A percentile compares a stretch with the other conserved stretches of the same genome.
These are phyloP conservation scores for Cytospora piceae DNA, from an alignment of 2,329 filamentous ascomycete species.

Conservation along the genomic window DNA sequence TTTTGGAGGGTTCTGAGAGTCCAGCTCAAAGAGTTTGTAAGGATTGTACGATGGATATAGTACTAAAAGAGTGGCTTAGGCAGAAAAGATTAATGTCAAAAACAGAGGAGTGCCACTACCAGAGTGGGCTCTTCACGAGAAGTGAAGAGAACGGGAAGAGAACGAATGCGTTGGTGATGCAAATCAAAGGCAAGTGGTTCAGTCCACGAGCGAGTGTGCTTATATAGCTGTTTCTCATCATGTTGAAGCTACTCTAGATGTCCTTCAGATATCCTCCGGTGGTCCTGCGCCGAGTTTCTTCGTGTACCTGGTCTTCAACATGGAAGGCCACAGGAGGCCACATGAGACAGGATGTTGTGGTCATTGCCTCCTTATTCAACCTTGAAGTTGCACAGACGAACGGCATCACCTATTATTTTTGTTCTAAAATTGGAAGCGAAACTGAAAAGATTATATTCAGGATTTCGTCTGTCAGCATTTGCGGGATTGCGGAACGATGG, in stretches of 20 bases:
- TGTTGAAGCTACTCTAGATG: not conserved
- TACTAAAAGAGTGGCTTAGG: not conserved
- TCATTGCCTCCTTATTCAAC: not conserved
- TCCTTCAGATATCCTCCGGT: not conserved
- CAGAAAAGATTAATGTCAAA: not conserved
- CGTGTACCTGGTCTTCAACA: not conserved
- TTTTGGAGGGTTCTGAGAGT: not conserved
- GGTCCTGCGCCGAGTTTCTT: not conserved
- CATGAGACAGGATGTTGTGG: not conserved
- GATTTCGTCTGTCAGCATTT: not conserved
- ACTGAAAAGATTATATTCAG: not conserved
- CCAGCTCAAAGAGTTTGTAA: not conserved
- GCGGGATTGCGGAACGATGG: not conserved
- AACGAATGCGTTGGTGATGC: not conserved
- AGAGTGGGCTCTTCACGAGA: not conserved
- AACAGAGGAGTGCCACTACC: not conserved
- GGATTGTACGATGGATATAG: not conserved
- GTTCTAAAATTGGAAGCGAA: not conserved
- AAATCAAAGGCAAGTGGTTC: not conserved
- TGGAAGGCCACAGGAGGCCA: not conserved
- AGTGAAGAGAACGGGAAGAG: not conserved
- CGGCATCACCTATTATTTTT: not conserved
- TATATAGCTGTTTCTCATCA: not conserved
- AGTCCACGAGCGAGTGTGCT: not conserved
- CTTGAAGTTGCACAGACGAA: not conserved